Evolutionary conservation across 306 rosid genomes (phyloP).

Genomic region (Casuarina equisetifolia): DNA sequence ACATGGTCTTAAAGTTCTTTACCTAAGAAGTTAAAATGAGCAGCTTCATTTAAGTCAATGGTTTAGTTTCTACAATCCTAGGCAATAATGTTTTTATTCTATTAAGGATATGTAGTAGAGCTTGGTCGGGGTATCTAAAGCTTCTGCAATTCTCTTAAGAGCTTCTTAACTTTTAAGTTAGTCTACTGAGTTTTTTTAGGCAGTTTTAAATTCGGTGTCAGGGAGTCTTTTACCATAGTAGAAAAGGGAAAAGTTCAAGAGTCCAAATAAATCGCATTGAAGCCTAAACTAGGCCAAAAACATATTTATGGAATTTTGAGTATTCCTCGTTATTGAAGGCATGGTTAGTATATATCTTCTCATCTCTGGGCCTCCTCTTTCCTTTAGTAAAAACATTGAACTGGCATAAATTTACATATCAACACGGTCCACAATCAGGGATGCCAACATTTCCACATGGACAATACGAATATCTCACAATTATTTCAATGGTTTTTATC

Average conservation of each 20-base stretch:
- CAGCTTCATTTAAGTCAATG: background rate
- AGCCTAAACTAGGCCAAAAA: background rate
- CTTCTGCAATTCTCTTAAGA: background rate
- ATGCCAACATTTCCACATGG: background rate
- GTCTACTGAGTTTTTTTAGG: background rate
- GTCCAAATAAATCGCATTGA: background rate
- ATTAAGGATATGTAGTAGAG: background rate
- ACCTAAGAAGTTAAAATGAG: background rate
- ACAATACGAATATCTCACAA: background rate
- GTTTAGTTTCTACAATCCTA: constrained; percentile 1
- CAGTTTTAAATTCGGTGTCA: background rate
- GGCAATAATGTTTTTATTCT: background rate
- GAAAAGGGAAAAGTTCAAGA: background rate
- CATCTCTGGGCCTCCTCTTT: background rate
- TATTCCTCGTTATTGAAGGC: too few species aligned
- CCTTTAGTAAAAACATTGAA: background rate
- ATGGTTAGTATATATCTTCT: too few species aligned
- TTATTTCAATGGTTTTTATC: background rate
- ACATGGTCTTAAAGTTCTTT: background rate
- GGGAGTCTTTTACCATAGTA: background rate
- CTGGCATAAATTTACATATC: background rate
- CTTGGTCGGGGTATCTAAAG: background rate
- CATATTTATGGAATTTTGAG: too few species aligned
- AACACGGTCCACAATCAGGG: background rate
- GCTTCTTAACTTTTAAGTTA: background rate